Evolutionary conservation across 179 eudicot species (phyloP), one percentile per base, ranked within the genome.

Genomic region (Silene coronaria): DNA sequence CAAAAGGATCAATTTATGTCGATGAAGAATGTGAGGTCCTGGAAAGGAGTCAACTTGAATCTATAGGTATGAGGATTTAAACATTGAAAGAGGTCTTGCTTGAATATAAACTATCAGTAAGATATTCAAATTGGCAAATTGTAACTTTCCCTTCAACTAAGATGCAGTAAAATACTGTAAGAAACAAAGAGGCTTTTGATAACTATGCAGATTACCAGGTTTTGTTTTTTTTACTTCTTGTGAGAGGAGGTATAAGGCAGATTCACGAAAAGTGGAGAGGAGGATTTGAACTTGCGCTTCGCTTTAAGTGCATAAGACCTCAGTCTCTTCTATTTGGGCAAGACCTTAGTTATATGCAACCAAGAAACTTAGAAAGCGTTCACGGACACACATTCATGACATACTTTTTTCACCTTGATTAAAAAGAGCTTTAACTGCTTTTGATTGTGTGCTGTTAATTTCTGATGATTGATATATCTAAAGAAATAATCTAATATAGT

Each of bases 51-150:
- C 67, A 10, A 62, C 34, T 62, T 62, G 67, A 62, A 62, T 62
- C 67, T 62, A 73, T 91, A 79, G 94, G 97, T 88, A 82, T 61
- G 80, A 36, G 55, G 63, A 76, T 71, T 22, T 26, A 14, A 21
- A 53, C 62, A 11, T 53, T 24, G 36, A 17, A 48, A 51, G 5
- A 45, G n/a, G 4, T 45, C 3, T 53, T 71, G 42, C 42, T 48
- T 48, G 16, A 51, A 48, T 22, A 51, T 71, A 51, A 51, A 51
- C 8, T 71, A 67, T 3, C 10, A 53, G 53, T 10, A 19, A 34
- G 48, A 36, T 67, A 8, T 17, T 19, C 23, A 34, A 11, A 67
- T 67, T 34, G 51, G 9, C 23, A 34, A 11, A 67, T 67, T 34
- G 51, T n/a, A 17, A 66, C 42, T 66, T 66, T 17, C 46, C 23